Evolutionary conservation across 2,329 filamentous ascomycete genomes (phyloP).

Genomic region (Moelleriella libera): DNA sequence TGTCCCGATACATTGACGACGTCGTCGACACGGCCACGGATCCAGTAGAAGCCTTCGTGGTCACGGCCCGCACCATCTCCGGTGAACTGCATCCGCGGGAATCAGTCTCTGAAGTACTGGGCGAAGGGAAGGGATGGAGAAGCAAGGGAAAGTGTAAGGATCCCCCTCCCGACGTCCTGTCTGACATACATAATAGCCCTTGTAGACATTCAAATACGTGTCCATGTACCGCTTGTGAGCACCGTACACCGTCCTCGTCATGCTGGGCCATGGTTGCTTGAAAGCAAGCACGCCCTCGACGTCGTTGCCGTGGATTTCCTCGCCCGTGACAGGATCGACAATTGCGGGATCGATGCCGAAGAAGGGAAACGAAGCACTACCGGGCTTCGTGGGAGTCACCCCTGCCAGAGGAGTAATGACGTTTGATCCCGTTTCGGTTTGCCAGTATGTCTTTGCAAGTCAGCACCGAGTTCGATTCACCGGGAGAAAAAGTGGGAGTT

Average conservation of each 20-base stretch:
- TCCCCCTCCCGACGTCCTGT: neutral
- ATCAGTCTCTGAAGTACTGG: neutral
- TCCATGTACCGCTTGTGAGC: conserved; percentile 98
- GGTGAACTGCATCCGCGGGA: conserved; percentile 47
- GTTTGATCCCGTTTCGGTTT: conserved; percentile 95
- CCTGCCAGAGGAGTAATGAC: conserved; percentile 89
- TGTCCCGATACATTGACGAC: conserved; percentile 97
- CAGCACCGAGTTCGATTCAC: conserved; percentile 6
- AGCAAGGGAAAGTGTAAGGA: neutral
- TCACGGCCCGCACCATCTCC: conserved; percentile 91
- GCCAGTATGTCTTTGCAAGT: conserved; percentile 79
- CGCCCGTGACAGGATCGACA: conserved; percentile 88
- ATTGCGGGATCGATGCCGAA: conserved; percentile 97
- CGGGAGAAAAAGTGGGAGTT: neutral
- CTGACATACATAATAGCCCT: conserved; percentile 80
- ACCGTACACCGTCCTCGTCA: conserved; percentile 95
- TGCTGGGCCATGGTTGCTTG: conserved; percentile 96
- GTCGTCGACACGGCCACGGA: conserved; percentile 93
- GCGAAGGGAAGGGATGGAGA: neutral
- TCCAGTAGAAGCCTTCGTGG: conserved; percentile 99
- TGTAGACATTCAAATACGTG: conserved; percentile 94
- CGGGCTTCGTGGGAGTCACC: conserved; percentile 91
- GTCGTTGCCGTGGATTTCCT: conserved; percentile 89
- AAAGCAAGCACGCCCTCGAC: conserved; percentile 94
- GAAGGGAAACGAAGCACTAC: conserved; percentile 90